These are phyloP conservation scores for Periconia digitata DNA, from an alignment of 2,329 filamentous ascomycete species.

Conservation along the genomic window DNA sequence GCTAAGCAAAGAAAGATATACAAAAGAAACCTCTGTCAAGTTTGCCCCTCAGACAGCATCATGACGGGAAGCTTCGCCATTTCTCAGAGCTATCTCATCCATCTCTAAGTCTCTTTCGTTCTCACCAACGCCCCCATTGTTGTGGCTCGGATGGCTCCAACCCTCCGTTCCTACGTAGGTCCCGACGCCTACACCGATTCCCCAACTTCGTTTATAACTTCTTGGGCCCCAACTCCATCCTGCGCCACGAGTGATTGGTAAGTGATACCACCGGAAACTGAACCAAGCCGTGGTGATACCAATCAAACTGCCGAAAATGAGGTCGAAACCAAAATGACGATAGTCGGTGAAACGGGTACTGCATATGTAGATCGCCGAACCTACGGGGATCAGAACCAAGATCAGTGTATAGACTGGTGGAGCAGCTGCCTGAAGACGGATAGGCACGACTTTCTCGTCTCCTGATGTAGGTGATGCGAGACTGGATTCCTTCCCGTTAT, in stretches of 20 bases:
- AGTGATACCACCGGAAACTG: conserved; percentile 82
- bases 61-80: neutral
- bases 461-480: conserved; percentile 15
- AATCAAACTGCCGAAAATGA: conserved; percentile 80
- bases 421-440: conserved; percentile 74
- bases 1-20: too few species aligned
- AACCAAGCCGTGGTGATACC: conserved; percentile 72
- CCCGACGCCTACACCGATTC: conserved; percentile 65
- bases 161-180: conserved; percentile 53
- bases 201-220: conserved; percentile 72
- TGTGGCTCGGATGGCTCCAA: conserved; percentile 30
- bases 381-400: conserved; percentile 70
- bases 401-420: conserved; percentile 79
- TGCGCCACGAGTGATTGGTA: conserved; percentile 74
- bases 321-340: conserved; percentile 90
- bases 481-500: conserved; percentile 24
- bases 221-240: conserved; percentile 90
- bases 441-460: conserved; percentile 49
- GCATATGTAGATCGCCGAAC: conserved; percentile 77
- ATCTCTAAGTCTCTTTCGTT: neutral
- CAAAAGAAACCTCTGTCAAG: too few species aligned
- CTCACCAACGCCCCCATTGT: neutral
- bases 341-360: conserved; percentile 85
- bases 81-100: neutral
- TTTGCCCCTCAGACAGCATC: conserved; percentile 2